phyloP scores from a whole-genome alignment of 345 rosid species.

The Boechera divaricarpa region DNA sequence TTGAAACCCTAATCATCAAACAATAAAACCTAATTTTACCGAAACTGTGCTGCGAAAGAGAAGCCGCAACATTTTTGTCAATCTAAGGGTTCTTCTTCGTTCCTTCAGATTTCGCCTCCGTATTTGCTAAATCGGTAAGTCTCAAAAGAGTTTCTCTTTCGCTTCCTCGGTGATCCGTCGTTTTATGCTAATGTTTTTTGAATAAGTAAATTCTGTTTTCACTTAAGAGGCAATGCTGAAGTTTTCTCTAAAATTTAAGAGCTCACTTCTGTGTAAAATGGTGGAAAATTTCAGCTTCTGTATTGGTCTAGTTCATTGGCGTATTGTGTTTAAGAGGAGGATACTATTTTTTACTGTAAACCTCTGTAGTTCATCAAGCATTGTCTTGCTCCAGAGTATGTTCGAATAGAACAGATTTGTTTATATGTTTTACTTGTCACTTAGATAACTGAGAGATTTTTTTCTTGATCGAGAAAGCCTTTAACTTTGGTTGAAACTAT shows the following conservation, averaged over 20 bases:
- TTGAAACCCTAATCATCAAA: constrained; percentile 42
- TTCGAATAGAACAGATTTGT: background rate
- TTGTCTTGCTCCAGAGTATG: background rate
- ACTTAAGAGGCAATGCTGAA: background rate
- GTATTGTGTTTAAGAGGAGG: background rate
- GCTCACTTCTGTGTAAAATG: constrained; percentile 2
- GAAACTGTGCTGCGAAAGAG: constrained; percentile 22
- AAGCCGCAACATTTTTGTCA: constrained; percentile 36
- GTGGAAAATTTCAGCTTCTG: background rate
- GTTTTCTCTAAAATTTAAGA: background rate
- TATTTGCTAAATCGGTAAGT: constrained; percentile 29
- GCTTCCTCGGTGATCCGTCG: background rate
- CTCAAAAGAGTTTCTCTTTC: background rate
- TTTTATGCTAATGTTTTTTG: too few species aligned
- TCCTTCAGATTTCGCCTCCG: constrained; percentile 29
- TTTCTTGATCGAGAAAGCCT: background rate
- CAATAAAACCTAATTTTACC: constrained; percentile 30
- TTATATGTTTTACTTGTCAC: background rate
- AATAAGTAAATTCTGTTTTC: background rate
- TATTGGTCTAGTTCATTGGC: background rate
- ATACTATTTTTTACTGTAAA: background rate
- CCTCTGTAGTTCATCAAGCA: constrained; percentile 4
- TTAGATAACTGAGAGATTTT: background rate
- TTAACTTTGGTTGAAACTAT: background rate
- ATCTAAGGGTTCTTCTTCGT: constrained; percentile 34